Conservation (phyloP, 2,329 filamentous ascomycete species). For the Blumeria hordei region DNA sequence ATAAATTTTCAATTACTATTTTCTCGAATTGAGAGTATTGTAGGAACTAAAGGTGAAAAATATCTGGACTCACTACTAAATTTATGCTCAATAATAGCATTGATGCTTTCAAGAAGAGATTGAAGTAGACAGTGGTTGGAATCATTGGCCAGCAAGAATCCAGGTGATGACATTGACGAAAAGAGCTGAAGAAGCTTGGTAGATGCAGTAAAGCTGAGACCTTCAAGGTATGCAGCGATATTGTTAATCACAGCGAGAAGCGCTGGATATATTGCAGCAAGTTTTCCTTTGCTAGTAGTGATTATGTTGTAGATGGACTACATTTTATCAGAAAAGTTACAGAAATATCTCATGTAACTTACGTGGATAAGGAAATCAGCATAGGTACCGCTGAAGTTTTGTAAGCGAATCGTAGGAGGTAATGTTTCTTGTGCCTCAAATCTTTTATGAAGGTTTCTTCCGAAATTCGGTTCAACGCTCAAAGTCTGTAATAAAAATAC, state of each 20-base stretch:
- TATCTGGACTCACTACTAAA: constrained; percentile 35
- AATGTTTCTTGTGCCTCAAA: constrained; percentile 80
- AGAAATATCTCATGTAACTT: constrained; percentile 15
- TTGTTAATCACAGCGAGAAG: constrained; percentile 86
- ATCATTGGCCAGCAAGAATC: constrained; percentile 79
- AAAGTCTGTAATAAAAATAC: constrained; percentile 90
- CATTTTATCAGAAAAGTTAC: constrained; percentile 9
- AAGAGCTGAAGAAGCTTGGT: constrained; percentile 73
- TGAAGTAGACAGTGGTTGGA: constrained; percentile 63
- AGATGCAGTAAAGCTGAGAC: constrained; percentile 49
- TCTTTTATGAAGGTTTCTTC: constrained; percentile 63
- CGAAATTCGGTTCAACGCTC: constrained; percentile 80
- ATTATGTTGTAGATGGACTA: constrained; percentile 82
- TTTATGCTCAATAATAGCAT: constrained; percentile 73
- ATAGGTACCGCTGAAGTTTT: constrained; percentile 71
- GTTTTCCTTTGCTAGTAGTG: constrained; percentile 68
- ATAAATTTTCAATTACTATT: no score
- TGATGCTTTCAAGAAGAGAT: constrained; percentile 70
- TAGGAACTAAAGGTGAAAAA: background rate
- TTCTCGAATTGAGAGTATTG: no score
- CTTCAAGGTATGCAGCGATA: constrained; percentile 61
- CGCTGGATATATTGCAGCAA: constrained; percentile 80
- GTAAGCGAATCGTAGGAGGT: constrained; percentile 56
- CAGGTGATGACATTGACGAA: constrained; percentile 76
- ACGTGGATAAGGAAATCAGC: constrained; percentile 84